Evolutionary conservation across 176 grass and related monocot species (phyloP).

Genomic region (Rhynchospora breviuscula): DNA sequence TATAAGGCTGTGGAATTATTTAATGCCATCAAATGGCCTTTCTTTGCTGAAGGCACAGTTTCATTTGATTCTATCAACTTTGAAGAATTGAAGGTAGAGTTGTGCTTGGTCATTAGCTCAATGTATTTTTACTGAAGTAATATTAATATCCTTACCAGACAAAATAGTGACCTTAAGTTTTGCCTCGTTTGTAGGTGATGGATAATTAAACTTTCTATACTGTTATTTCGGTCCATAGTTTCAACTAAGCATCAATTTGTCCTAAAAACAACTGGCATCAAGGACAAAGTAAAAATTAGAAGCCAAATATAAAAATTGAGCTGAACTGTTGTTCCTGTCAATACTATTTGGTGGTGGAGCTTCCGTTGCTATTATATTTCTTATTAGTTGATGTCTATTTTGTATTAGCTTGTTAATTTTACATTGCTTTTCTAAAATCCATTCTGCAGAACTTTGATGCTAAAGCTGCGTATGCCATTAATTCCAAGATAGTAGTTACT

Average conservation of each 20-base stretch:
- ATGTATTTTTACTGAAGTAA: neutral
- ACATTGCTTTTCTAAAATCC: neutral
- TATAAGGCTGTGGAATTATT: slow-evolving; percentile 80
- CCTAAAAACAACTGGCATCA: neutral
- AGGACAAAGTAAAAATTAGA: neutral
- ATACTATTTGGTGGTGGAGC: neutral
- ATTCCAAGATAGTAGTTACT: slow-evolving; percentile 66
- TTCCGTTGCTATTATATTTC: neutral
- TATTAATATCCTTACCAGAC: neutral
- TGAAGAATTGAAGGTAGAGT: slow-evolving; percentile 61
- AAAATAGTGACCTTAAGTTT: neutral
- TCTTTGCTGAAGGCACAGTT: slow-evolving; percentile 51
- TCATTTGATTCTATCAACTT: slow-evolving; percentile 33
- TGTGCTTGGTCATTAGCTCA: neutral
- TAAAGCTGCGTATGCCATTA: slow-evolving; percentile 50
- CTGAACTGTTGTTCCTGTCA: neutral
- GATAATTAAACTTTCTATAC: neutral
- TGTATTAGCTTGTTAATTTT: neutral
- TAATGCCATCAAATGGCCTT: slow-evolving; percentile 68
- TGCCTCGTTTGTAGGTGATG: neutral
- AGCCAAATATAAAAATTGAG: neutral
- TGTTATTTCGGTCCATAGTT: neutral
- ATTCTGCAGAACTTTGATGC: slow-evolving; percentile 50
- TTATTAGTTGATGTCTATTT: neutral
- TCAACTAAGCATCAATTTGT: neutral